phyloP scores from a whole-genome alignment of 352 stramenopile species.

The Pythium dissotocum region DNA sequence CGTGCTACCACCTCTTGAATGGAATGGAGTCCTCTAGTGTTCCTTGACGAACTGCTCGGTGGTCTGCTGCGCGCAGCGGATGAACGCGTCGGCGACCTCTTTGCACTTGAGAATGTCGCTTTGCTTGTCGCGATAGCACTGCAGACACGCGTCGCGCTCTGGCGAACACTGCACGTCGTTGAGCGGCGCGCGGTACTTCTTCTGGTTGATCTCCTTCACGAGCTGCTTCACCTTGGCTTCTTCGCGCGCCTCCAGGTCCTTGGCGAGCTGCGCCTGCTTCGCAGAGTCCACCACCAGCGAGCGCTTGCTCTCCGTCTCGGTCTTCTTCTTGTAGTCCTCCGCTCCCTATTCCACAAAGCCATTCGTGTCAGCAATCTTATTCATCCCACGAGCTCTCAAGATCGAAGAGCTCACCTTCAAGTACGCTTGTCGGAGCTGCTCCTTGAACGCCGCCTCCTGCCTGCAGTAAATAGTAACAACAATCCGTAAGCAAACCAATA shows the following conservation, averaged over 20 bases:
- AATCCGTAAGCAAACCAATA: not conserved
- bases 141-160: constrained; percentile 77
- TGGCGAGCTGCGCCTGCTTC: constrained; percentile 62
- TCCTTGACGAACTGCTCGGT: constrained; percentile 83
- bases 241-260: constrained; percentile 70
- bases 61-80: constrained; percentile 76
- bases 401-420: constrained; percentile 43
- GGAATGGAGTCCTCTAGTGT: constrained; percentile 27
- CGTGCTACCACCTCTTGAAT: not conserved
- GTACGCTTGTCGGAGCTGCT: constrained; percentile 79
- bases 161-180: constrained; percentile 79
- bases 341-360: constrained; percentile 37
- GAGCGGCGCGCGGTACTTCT: constrained; percentile 82
- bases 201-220: constrained; percentile 77
- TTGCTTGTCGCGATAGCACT: constrained; percentile 87
- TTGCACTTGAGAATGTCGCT: constrained; percentile 82
- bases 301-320: constrained; percentile 50
- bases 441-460: constrained; percentile 63
- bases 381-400: not conserved
- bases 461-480: constrained; percentile 24
- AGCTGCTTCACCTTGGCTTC: constrained; percentile 71
- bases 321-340: constrained; percentile 69
- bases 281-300: constrained; percentile 25
- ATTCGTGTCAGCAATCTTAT: not conserved
- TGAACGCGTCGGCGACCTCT: constrained; percentile 84